A percentile compares a stretch with the other conserved stretches of the same genome.
Evolutionary conservation across 768 basidiomycete species (phyloP).

Genomic region (Rhodosporidiobolus odoratus): DNA sequence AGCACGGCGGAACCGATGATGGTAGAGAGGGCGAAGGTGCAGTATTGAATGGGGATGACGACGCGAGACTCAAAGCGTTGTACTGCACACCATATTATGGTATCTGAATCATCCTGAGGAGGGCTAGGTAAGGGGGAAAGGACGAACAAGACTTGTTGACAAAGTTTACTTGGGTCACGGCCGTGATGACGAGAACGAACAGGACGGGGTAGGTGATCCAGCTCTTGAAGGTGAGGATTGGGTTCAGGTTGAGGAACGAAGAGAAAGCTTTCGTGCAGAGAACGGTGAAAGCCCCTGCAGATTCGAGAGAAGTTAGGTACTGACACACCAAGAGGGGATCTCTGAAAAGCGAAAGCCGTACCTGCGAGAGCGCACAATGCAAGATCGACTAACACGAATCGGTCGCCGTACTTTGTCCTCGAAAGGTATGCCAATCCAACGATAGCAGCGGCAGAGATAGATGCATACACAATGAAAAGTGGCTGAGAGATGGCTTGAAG

Average conservation of each 20-base stretch:
- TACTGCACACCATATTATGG: constrained; percentile 62
- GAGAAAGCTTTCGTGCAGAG: constrained; percentile 88
- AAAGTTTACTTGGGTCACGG: constrained; percentile 46
- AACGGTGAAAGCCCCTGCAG: constrained; percentile 82
- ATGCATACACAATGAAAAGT: constrained; percentile 70
- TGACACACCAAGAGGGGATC: not conserved
- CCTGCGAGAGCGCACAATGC: constrained; percentile 67
- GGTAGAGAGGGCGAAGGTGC: constrained; percentile 85
- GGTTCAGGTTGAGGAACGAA: constrained; percentile 64
- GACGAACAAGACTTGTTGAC: constrained; percentile 42
- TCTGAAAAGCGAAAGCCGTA: not conserved
- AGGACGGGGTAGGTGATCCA: constrained; percentile 81
- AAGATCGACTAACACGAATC: constrained; percentile 75
- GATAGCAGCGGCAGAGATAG: constrained; percentile 58
- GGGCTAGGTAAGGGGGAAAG: constrained; percentile 5
- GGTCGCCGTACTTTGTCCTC: constrained; percentile 58
- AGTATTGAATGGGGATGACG: constrained; percentile 92
- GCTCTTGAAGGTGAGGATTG: constrained; percentile 53
- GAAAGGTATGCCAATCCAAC: constrained; percentile 61
- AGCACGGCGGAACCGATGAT: constrained; percentile 89
- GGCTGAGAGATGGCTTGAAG: constrained; percentile 63
- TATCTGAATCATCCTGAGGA: not conserved
- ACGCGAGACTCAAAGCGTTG: constrained; percentile 93
- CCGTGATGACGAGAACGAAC: constrained; percentile 53
- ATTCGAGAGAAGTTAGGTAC: not conserved